These are phyloP conservation scores for Keithomyces neogunnii DNA, from an alignment of 2,329 filamentous ascomycete species.

Conservation along the genomic window DNA sequence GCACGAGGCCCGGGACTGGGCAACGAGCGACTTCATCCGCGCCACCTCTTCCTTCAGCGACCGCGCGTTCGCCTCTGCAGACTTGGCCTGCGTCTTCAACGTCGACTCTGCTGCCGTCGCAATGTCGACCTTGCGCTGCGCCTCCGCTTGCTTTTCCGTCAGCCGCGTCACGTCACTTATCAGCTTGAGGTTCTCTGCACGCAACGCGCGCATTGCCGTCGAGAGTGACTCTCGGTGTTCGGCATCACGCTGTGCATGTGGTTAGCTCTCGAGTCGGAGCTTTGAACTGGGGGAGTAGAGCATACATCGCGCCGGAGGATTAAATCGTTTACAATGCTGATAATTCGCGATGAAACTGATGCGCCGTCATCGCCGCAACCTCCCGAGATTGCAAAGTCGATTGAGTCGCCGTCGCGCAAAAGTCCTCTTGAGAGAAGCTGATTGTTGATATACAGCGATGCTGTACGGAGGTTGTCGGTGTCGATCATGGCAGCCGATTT, in stretches of 20 bases:
- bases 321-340: slow-evolving; percentile 89
- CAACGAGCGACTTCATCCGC: slow-evolving; percentile 68
- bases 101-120: slow-evolving; percentile 64
- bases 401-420: slow-evolving; percentile 57
- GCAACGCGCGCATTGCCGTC: slow-evolving; percentile 65
- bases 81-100: slow-evolving; percentile 60
- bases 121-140: slow-evolving; percentile 46
- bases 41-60: slow-evolving; percentile 77
- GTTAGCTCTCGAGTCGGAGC: slow-evolving; percentile 6
- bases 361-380: slow-evolving; percentile 45
- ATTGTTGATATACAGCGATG: slow-evolving; percentile 66
- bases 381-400: slow-evolving; percentile 75
- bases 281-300: background rate
- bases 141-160: slow-evolving; percentile 43
- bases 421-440: slow-evolving; percentile 59
- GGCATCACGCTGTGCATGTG: slow-evolving; percentile 62
- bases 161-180: slow-evolving; percentile 57
- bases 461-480: slow-evolving; percentile 54
- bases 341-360: slow-evolving; percentile 74
- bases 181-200: slow-evolving; percentile 67
- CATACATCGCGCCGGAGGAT: slow-evolving; percentile 79
- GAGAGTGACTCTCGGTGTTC: slow-evolving; percentile 80
- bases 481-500: slow-evolving; percentile 38
- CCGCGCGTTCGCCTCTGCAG: slow-evolving; percentile 64
- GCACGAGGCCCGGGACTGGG: slow-evolving; percentile 78